Percentiles rank a stretch among this genome's conserved stretches.
phyloP scores from a whole-genome alignment of 1,284 basidiomycete genomes.

The Xerocomus nothofagi region DNA sequence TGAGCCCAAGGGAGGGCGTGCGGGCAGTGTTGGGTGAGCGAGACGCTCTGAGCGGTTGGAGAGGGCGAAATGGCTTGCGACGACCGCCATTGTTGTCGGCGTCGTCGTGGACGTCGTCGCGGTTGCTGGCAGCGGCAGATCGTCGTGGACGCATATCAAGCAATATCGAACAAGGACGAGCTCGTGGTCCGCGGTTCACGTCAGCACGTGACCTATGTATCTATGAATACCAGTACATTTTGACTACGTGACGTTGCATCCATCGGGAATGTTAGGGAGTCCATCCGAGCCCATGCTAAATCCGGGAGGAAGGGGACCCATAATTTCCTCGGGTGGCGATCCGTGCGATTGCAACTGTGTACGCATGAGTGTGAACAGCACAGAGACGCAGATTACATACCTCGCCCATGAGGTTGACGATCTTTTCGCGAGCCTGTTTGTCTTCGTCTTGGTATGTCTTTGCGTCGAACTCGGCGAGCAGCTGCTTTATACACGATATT shows the following conservation, averaged over 20 bases:
- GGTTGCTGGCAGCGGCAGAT: conserved; percentile 9
- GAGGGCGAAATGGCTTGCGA: conserved; percentile 25
- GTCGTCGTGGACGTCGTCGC: background rate
- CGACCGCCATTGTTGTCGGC: background rate
- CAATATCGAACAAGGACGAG: background rate
- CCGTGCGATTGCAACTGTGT: conserved; percentile 82
- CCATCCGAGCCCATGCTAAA: conserved; percentile 60
- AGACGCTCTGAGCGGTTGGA: conserved; percentile 11
- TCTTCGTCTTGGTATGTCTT: conserved; percentile 66
- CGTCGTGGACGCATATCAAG: conserved; percentile 15
- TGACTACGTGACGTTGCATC: conserved; percentile 47
- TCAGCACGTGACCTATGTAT: conserved; percentile 25
- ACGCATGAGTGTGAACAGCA: conserved; percentile 1
- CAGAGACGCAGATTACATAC: conserved; percentile 40
- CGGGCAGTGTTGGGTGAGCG: conserved; percentile 11
- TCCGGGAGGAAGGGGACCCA: conserved; percentile 88
- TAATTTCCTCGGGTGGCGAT: conserved; percentile 86
- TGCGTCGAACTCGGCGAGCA: conserved; percentile 76
- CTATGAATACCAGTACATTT: background rate
- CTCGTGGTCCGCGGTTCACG: conserved; percentile 3
- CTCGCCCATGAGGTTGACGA: conserved; percentile 78
- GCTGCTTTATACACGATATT: conserved; percentile 58
- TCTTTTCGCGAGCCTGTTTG: conserved; percentile 48
- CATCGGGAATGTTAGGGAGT: conserved; percentile 53
- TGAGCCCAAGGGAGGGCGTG: conserved; percentile 6